Base-by-base conservation (phyloP, 2,329 filamentous ascomycete species). In the Ciborinia camelliae region DNA sequence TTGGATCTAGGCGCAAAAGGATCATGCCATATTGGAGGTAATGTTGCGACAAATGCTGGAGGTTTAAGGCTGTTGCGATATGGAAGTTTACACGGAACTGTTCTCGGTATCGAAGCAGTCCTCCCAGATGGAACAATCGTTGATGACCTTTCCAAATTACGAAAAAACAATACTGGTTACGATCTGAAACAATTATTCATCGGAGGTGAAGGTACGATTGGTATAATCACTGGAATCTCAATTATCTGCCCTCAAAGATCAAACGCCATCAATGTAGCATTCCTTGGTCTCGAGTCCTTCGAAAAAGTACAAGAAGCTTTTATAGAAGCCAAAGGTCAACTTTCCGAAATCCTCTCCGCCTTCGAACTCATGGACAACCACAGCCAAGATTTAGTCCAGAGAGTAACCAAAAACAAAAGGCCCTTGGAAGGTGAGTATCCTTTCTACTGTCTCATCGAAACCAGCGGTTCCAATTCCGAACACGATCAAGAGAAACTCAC, bases 111-210 rank as follows among this genome's bases (percentile, higher is more conserved):
- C 60, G 94, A 99, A 80, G 95, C 90, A 26, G 96, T 99, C 10
- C 82, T 99, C 48, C 91, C 95, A 0, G 91, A 99, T 75, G 95
- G 95, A 62, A 97, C 92, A 8, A 85, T 99, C 71, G 83, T 99
- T 53, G 88, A 98, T 72, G 92, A 97, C 72, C 86, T 99, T 39
- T 90, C 86, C 71, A 93, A 86, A 66, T 82, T 99, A 65, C 87
- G 95, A 70, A 99, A 99, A 82, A 98, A 99, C 82, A 99, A 99
- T 80, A 99, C 95, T 2, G 95, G 95, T 35, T 99, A 98, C 78
- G 96, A 99, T 76, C 79, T 97, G 65, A 97, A 97, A 81, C 94
- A 97, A 78, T 84, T 97, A 43, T 97, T 99, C 76, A 96, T 99
- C 73, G 95, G 95, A 53, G 91, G 88, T 39, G 95, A 99, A 78